Percentiles rank a stretch among this genome's conserved stretches.
Conservation (phyloP, 2,329 filamentous ascomycete genomes). For the Thielaviopsis euricoi region DNA sequence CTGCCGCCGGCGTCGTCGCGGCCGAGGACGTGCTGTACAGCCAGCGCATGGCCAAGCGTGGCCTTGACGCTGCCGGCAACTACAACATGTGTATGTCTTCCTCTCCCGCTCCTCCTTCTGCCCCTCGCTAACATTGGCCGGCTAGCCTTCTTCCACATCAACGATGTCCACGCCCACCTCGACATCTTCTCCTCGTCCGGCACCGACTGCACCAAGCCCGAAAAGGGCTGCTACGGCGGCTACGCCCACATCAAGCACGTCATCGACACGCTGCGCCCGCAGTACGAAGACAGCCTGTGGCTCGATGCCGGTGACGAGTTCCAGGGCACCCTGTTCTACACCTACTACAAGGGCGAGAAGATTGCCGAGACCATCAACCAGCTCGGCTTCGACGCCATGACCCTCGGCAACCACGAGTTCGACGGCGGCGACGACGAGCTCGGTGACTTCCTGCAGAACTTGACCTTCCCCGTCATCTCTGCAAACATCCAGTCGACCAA, state of each 20-base stretch:
- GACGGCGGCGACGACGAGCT: conserved; percentile 47
- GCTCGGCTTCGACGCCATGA: conserved; percentile 52
- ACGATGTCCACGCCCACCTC: conserved; percentile 51
- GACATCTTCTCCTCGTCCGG: conserved; percentile 46
- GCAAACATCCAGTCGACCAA: conserved; percentile 48
- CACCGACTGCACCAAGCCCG: conserved; percentile 40
- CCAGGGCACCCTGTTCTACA: conserved; percentile 51
- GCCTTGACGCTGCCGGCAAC: conserved; percentile 30
- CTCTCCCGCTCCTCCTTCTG: neutral
- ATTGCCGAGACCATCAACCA: conserved; percentile 50
- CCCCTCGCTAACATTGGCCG: neutral
- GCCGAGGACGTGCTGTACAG: conserved; percentile 33
- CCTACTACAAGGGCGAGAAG: conserved; percentile 50
- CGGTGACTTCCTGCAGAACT: conserved; percentile 42
- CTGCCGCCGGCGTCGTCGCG: conserved; percentile 17
- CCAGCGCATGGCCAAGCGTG: conserved; percentile 31
- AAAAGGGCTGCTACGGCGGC: conserved; percentile 44
- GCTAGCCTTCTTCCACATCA: conserved; percentile 48
- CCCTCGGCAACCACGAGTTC: conserved; percentile 51
- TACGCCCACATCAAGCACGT: conserved; percentile 47
- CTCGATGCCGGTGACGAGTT: conserved; percentile 55
- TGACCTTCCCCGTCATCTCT: conserved; percentile 48
- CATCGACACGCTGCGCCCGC: conserved; percentile 37
- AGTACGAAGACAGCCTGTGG: conserved; percentile 43
- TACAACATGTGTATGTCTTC: conserved; percentile 32